A percentile compares a stretch with the other conserved stretches of the same genome.
Evolutionary conservation across 202 grass and related monocot genomes (phyloP).

Genomic region (Digitaria exilis): DNA sequence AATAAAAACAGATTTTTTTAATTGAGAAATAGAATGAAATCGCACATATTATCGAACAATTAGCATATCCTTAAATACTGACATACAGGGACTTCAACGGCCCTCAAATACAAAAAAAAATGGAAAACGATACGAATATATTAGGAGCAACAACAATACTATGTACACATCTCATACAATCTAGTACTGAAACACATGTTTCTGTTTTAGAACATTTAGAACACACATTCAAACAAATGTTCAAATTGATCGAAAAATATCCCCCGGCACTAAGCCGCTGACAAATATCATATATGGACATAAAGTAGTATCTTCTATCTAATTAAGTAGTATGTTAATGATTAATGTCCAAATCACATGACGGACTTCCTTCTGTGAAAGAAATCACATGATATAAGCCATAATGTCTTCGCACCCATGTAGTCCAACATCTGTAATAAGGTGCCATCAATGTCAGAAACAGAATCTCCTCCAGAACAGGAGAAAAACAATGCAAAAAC

Average conservation of each 20-base stretch:
- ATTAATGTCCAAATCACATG: conserved; percentile 4
- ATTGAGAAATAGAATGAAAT: no score
- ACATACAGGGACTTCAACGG: background rate
- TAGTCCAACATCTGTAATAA: conserved; percentile 13
- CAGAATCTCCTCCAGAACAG: background rate
- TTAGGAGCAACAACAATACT: background rate
- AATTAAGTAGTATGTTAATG: background rate
- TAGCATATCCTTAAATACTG: background rate
- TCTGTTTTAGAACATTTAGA: background rate
- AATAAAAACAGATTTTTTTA: no score
- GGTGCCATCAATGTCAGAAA: background rate
- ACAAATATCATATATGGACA: background rate
- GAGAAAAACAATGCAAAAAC: background rate
- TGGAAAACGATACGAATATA: background rate
- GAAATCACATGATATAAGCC: background rate
- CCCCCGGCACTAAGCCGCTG: background rate
- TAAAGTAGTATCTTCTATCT: background rate
- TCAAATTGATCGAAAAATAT: conserved; percentile 13
- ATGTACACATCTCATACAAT: background rate
- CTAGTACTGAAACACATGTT: background rate
- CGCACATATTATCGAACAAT: background rate
- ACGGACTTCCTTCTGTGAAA: background rate
- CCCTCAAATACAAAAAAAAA: background rate
- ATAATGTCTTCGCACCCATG: background rate
- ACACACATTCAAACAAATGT: background rate